Evolutionary conservation across 805 yeast species (phyloP).

Genomic region (Candida railenensis): DNA sequence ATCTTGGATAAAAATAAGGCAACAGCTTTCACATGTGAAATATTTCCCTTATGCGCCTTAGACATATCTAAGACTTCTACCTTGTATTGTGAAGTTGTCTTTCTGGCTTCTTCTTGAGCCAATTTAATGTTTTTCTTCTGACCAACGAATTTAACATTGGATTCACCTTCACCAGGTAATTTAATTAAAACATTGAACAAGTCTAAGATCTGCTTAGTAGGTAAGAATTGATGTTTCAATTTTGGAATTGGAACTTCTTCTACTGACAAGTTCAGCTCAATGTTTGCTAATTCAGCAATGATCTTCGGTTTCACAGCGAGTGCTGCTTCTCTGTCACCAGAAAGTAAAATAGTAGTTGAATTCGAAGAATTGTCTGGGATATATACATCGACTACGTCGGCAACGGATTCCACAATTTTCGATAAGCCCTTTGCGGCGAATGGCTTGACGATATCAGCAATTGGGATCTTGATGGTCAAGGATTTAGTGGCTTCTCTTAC

Average conservation of each 20-base stretch:
- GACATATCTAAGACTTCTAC: slow-evolving; percentile 78
- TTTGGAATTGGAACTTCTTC: slow-evolving; percentile 66
- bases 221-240: slow-evolving; percentile 67
- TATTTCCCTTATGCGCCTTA: slow-evolving; percentile 82
- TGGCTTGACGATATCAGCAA: slow-evolving; percentile 44
- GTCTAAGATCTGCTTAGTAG: slow-evolving; percentile 50
- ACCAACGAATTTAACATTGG: slow-evolving; percentile 62
- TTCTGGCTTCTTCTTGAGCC: slow-evolving; percentile 65
- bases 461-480: slow-evolving; percentile 48
- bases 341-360: slow-evolving; percentile 43
- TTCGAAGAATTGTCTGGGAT: slow-evolving; percentile 39
- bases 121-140: slow-evolving; percentile 49
- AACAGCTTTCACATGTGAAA: slow-evolving; percentile 72
- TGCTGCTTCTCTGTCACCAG: slow-evolving; percentile 73
- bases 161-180: slow-evolving; percentile 50
- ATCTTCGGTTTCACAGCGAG: slow-evolving; percentile 54
- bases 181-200: slow-evolving; percentile 57
- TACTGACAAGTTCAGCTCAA: slow-evolving; percentile 45
- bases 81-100: slow-evolving; percentile 55
- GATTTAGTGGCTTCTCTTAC: slow-evolving; percentile 73
- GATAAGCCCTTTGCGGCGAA: slow-evolving; percentile 38
- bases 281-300: slow-evolving; percentile 40
- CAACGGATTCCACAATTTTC: slow-evolving; percentile 17
- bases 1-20: slow-evolving; percentile 63
- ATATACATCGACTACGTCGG: slow-evolving; percentile 27